A percentile compares a stretch with the other conserved stretches of the same genome.
These are phyloP conservation scores for Climacium dendroides DNA, from an alignment of 225 moss, liverwort and hornwort species.

Conservation along the genomic window DNA sequence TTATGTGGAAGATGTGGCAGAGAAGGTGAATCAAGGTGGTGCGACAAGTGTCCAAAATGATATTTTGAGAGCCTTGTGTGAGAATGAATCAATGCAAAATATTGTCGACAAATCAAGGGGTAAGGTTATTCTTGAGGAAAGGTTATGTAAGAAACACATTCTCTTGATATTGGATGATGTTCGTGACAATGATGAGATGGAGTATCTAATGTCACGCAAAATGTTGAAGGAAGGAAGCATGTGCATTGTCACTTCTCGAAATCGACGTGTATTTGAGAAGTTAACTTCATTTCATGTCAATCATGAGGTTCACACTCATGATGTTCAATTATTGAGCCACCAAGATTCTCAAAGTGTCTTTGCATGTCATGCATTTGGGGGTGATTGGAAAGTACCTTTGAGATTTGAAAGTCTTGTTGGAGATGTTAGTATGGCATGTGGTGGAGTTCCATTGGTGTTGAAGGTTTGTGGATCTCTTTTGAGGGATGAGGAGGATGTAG, in stretches of 20 bases:
- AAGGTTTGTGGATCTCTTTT: too few species aligned
- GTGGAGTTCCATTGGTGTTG: too few species aligned
- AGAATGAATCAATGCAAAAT: fast-evolving
- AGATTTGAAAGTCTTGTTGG: not conserved
- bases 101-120: fast-evolving
- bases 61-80: not conserved
- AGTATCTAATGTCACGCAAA: not conserved
- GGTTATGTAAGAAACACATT: fast-evolving
- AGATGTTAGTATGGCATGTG: too few species aligned
- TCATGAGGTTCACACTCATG: not conserved
- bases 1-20: not conserved
- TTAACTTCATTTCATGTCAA: not conserved
- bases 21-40: not conserved
- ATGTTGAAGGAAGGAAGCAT: not conserved
- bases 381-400: not conserved
- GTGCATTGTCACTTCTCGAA: not conserved
- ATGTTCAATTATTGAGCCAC: not conserved
- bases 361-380: not conserved
- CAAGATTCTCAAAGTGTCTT: not conserved
- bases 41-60: not conserved
- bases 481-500: too few species aligned
- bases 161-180: not conserved
- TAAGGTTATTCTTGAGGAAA: not conserved
- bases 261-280: not conserved
- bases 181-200: fast-evolving